Evolutionary conservation across 306 rosid genomes (phyloP), one percentile per base, ranked within the genome.

Genomic region (Pterocarpus santalinus): DNA sequence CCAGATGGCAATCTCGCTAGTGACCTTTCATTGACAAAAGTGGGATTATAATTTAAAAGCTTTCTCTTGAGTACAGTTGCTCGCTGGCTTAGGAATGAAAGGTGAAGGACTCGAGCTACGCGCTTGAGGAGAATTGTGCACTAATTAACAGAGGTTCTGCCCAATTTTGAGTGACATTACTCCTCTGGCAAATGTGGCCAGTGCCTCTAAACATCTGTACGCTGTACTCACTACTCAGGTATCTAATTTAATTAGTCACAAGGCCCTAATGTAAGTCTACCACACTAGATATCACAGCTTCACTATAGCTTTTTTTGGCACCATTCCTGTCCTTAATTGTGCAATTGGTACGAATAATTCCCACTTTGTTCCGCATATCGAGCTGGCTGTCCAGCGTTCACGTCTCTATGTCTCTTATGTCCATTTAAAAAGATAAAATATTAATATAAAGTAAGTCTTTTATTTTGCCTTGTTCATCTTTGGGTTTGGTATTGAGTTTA

Each of bases 71-170:
- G 73, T 77, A 66, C 74, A 65, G 47, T 67, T 51, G 52, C 30
- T 16, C 7, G 52, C 67, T 41, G 70, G 80, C 38, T 77, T 66
- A 78, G 67, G 75, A 56, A 75, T 55, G 82, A 67, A 67, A 68
- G 57, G 62, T 56, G 69, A 78, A 78, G 76, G 69, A 71, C 72
- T 63, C 55, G 83, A 80, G 72, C 67, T 38, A 47, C 57, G 78
- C 71, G 77, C 72, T 79, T 69, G 28, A 13, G 47, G 43, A 67
- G 71, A 70, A 3, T 30, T 78, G 69, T 71, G 83, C 53, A 41
- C 65, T 69, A 71, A 71, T 80, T 47, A 68, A 49, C 46, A 68
- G 39, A 51, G 41, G 12, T 49, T 39, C 60, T 75, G 72, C 16
- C 16, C 11, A 62, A 44, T 44, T 61, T 60, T 30, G 79, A 61